A percentile compares a stretch with the other conserved stretches of the same genome.
Evolutionary conservation across 2,329 filamentous ascomycete genomes (phyloP).

Genomic region (Trichoderma breve): DNA sequence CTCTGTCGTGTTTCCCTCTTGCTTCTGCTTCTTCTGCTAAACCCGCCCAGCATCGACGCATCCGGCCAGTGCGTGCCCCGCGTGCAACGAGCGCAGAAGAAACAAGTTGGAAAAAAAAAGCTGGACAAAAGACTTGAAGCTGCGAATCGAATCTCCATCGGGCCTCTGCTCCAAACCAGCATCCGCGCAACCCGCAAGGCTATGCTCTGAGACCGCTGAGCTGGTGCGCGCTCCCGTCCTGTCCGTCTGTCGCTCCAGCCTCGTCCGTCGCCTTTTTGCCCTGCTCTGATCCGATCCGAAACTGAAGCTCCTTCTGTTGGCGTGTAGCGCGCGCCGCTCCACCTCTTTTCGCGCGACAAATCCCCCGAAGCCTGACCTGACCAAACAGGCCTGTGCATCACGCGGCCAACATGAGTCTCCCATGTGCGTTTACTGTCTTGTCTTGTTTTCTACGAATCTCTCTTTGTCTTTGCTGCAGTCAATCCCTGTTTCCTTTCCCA

Average conservation of each 20-base stretch:
- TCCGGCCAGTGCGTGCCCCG: neutral
- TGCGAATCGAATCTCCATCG: neutral
- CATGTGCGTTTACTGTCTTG: constrained; percentile 24
- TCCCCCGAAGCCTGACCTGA: neutral
- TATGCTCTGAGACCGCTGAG: constrained; percentile 23
- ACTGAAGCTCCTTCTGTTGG: neutral
- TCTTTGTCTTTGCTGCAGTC: neutral
- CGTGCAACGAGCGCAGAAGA: neutral
- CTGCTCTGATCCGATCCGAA: neutral
- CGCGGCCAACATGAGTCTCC: constrained; percentile 26
- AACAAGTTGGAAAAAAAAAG: neutral
- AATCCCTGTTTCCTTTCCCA: neutral
- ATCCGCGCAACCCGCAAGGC: constrained; percentile 15
- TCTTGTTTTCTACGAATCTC: neutral
- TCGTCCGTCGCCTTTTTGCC: neutral
- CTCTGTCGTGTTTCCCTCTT: neutral
- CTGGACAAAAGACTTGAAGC: neutral
- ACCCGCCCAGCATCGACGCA: neutral
- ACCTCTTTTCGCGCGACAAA: constrained; percentile 11
- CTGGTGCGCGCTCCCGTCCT: constrained; percentile 17
- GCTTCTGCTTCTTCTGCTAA: neutral
- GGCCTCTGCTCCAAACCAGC: neutral
- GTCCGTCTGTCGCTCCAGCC: neutral
- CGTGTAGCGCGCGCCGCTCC: constrained; percentile 17
- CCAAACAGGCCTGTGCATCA: neutral